Conservation (phyloP, 495 filamentous ascomycete genomes). For the Cercophora newfieldiana region DNA sequence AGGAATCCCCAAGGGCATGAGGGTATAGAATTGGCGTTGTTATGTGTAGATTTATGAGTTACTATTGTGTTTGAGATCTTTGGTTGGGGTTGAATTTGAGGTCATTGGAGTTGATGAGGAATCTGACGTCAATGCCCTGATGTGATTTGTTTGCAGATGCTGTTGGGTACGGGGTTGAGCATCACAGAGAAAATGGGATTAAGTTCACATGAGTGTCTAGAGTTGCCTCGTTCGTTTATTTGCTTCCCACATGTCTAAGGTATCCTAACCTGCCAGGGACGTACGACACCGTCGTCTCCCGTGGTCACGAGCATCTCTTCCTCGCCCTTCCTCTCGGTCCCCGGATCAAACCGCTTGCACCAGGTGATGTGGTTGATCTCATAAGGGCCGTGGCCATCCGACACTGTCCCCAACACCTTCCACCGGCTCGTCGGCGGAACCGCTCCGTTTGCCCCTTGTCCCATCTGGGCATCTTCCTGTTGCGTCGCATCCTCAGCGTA, state of each 20-base stretch:
- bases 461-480: constrained; percentile 41
- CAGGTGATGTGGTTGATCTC: constrained; percentile 91
- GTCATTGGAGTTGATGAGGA: no score
- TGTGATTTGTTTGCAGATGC: no score
- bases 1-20: not conserved
- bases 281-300: constrained; percentile 77
- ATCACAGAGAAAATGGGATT: no score
- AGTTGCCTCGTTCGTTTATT: constrained; percentile 1
- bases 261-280: constrained; percentile 60
- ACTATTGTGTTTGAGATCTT: not conserved
- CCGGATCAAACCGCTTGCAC: constrained; percentile 62
- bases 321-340: constrained; percentile 45
- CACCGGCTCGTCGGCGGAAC: constrained; percentile 54
- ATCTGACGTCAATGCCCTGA: no score
- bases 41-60: not conserved
- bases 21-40: not conserved
- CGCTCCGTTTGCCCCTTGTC: constrained; percentile 3
- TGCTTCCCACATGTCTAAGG: constrained; percentile 6
- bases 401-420: constrained; percentile 63
- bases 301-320: constrained; percentile 79
- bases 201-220: not conserved
- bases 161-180: no score
- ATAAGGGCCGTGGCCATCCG: constrained; percentile 81
- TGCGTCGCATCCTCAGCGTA: constrained; percentile 62
- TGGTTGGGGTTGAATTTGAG: not conserved